These are phyloP conservation scores for Hymenochaete sp. DNA, from an alignment of 1,284 basidiomycete species.

Conservation along the genomic window DNA sequence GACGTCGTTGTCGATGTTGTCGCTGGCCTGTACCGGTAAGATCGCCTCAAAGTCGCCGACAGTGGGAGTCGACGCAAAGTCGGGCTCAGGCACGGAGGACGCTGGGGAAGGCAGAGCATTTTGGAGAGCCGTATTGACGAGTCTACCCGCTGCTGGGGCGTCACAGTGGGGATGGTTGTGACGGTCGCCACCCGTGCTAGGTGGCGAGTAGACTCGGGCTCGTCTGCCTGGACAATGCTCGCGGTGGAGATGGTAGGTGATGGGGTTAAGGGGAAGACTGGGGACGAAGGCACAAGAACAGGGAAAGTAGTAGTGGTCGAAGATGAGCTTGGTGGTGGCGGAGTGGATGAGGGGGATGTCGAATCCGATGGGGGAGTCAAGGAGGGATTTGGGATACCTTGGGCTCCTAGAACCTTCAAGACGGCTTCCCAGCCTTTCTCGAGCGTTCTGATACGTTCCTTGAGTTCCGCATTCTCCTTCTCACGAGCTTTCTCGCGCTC, in stretches of 20 bases:
- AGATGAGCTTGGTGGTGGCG: constrained; percentile 19
- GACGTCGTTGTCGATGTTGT: constrained; percentile 39
- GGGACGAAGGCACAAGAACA: constrained; percentile 26
- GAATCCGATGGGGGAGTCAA: constrained; percentile 24
- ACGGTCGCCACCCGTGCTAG: constrained; percentile 88
- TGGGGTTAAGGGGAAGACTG: constrained; percentile 27
- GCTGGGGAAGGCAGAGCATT: constrained; percentile 22
- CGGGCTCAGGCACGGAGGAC: constrained; percentile 23
- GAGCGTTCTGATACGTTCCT: constrained; percentile 64
- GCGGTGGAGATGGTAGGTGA: constrained; percentile 20
- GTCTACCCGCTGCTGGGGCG: constrained; percentile 86
- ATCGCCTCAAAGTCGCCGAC: too few relatives aligned
- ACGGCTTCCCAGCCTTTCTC: constrained; percentile 74
- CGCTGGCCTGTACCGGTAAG: neutral
- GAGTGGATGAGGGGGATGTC: constrained; percentile 22
- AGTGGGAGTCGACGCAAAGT: constrained; percentile 23
- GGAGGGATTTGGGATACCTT: constrained; percentile 41
- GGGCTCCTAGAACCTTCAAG: constrained; percentile 61
- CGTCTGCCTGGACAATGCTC: constrained; percentile 22
- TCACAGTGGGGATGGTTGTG: constrained; percentile 43
- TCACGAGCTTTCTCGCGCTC: constrained; percentile 43
- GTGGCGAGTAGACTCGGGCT: constrained; percentile 73
- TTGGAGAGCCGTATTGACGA: constrained; percentile 20
- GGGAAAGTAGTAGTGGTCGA: constrained; percentile 25
- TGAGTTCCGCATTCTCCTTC: constrained; percentile 64